Evolutionary conservation across 257 asterid genomes (phyloP), one percentile per base, ranked within the genome.

Genomic region (Dorcoceras hygrometricum): DNA sequence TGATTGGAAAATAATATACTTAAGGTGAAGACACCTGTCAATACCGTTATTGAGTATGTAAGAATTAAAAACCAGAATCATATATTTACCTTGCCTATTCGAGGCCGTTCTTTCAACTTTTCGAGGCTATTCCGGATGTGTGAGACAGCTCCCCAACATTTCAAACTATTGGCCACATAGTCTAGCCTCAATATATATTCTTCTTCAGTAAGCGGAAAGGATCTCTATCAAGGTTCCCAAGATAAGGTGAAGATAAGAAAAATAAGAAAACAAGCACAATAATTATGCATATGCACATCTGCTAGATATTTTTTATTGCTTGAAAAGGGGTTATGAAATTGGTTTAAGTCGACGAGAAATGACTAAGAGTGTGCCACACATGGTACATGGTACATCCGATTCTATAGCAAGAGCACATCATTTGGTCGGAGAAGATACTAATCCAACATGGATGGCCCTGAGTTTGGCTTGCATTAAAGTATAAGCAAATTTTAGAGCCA

Each of bases 101-200:
- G 89, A 57, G 97, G 97, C 32, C 99, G 88, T 78, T 93, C 97
- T 82, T 88, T 93, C 70, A 73, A 77, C 79, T 85, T 90, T 77
- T 82, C 80, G 23, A 93, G 91, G 79, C 85, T 84, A 81, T 53
- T 90, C 36, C 99, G 87, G 50, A 93, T 73, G 74, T 93, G 99
- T 6, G 99, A 93, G 74, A 93, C 99, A 28, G 99, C 99, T 81
- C 99, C 99, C 99, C 97, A 93, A 59, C 97, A 88, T 80, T 79
- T 93, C 71, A 93, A 81, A 50, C 81, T 83, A 79, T 90, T 93
- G 23, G 97, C 97, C 71, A 90, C 97, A 61, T 88, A 90, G 75
- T 93, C 99, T 20, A 93, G 99, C 86, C 99, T 83, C 78, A 85
- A 72, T 53, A 93, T 78, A 78, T 93, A 93, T 86, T 93, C 99